Evolutionary conservation across 495 filamentous ascomycete genomes (phyloP).

Genomic region (Pyrenopolyporus hunteri): DNA sequence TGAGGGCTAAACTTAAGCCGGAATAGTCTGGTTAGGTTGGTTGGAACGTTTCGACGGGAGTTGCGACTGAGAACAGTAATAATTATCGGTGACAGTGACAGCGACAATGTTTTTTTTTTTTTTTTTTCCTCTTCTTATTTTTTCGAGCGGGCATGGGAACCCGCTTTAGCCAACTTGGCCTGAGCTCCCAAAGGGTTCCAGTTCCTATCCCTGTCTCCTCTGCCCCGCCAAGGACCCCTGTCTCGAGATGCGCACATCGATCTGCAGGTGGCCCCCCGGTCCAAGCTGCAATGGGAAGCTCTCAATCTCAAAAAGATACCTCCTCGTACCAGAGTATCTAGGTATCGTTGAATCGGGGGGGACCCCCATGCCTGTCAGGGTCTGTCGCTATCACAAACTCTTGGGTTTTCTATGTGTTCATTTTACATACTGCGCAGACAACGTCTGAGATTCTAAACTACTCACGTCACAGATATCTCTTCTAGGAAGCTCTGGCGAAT

Average conservation of each 20-base stretch:
- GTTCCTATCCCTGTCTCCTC: constrained; percentile 6
- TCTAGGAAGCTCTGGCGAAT: neutral
- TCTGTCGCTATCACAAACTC: neutral
- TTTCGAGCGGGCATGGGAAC: too few relatives aligned
- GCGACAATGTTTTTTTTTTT: too few relatives aligned
- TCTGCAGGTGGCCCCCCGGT: constrained; percentile 20
- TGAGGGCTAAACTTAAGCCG: constrained; percentile 11
- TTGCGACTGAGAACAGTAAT: constrained; percentile 24
- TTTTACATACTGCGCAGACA: neutral
- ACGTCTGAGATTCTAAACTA: neutral
- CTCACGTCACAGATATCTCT: neutral
- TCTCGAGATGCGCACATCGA: constrained; percentile 35
- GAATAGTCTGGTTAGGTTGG: constrained; percentile 26
- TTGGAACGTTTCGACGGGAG: constrained; percentile 9
- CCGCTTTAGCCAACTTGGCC: constrained; percentile 10
- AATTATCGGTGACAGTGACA: constrained; percentile 25
- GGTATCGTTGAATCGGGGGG: constrained; percentile 9
- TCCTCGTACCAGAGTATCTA: too few relatives aligned
- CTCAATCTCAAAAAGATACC: constrained; percentile 34
- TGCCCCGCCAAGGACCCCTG: constrained; percentile 23
- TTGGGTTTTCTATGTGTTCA: too few relatives aligned
- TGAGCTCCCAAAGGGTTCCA: neutral
- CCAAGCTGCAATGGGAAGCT: constrained; percentile 36
- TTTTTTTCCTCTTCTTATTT: too few relatives aligned
- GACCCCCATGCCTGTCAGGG: constrained; percentile 17